A percentile compares a stretch with the other conserved stretches of the same genome.
Conservation (phyloP, 352 stramenopile genomes). For the Globisporangium solare region DNA sequence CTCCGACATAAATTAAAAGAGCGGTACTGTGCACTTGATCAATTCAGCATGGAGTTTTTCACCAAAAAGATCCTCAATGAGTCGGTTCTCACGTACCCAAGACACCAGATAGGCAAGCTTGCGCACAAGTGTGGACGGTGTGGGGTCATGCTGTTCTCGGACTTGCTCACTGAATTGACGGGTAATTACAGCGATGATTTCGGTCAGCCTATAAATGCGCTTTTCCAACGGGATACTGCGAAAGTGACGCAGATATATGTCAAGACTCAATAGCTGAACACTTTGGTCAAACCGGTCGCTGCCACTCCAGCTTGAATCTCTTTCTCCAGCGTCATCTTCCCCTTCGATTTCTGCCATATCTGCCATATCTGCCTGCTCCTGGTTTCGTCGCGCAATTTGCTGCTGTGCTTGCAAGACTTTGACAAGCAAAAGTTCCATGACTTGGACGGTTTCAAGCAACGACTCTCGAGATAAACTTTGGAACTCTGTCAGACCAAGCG, state of each 20-base stretch:
- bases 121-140: constrained; percentile 16
- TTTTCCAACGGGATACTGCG: constrained; percentile 57
- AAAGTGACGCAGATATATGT: constrained; percentile 53
- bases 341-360: background rate
- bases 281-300: constrained; percentile 12
- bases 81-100: constrained; percentile 44
- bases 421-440: constrained; percentile 47
- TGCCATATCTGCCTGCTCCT: background rate
- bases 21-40: constrained; percentile 47
- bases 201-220: constrained; percentile 62
- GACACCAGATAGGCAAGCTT: constrained; percentile 28
- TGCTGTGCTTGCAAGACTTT: constrained; percentile 24
- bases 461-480: constrained; percentile 34
- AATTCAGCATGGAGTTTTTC: constrained; percentile 66
- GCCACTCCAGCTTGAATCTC: background rate
- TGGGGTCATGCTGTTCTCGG: constrained; percentile 25
- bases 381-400: background rate
- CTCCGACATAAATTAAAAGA: constrained; percentile 56
- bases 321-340: constrained; percentile 7
- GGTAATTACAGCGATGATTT: constrained; percentile 47
- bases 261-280: constrained; percentile 44
- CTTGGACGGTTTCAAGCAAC: constrained; percentile 51
- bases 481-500: constrained; percentile 25
- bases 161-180: constrained; percentile 37
- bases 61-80: constrained; percentile 55